Evolutionary conservation across 1,139 yeast species (phyloP), one percentile per base, ranked within the genome.

Genomic region (Blastobotrys capitulatus): DNA sequence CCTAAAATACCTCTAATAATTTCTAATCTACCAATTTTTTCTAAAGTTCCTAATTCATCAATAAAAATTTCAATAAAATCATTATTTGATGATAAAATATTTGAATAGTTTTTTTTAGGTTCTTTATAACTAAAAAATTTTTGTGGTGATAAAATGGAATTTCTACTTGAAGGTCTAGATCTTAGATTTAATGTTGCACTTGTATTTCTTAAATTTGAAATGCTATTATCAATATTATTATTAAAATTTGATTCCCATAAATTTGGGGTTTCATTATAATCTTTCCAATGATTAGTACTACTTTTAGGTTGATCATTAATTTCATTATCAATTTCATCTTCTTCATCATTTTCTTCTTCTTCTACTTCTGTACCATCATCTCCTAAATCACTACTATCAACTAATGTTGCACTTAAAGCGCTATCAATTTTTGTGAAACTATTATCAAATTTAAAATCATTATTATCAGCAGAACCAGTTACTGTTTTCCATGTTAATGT

Each of bases 161-260:
- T 22, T 20, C 20, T 16, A 16, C 32, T 26, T n/a, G n/a, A 20
- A 7, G 31, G 19, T n/a, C 16, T 2, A 15, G 32, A 22, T 8
- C 25, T 8, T n/a, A 25, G 13, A n/a, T 22, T 27, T 9, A 29
- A 6, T 2, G 44, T 29, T n/a, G 32, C 12, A 15, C 27, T n/a
- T 7, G 32, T 41, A 22, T 43, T 43, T 13, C 46, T 39, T 35
- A 43, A 18, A 12, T 25, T 12, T 4, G 36, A 2, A 29, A 38
- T 8, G 12, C 47, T 29, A 13, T 2, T 29, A 27, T 38, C 47
- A 2, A 44, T 44, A 20, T 44, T 42, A 25, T 43, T 41, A 13
- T 20, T 26, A 16, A 38, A 44, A 10, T 29, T 26, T 7, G 47
- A 37, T n/a, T 44, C 42, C 47, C 47, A 44, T 29, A 44, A 37